These are phyloP conservation scores for Styphnolobium japonicum DNA, from an alignment of 306 rosid genomes.

Conservation along the genomic window DNA sequence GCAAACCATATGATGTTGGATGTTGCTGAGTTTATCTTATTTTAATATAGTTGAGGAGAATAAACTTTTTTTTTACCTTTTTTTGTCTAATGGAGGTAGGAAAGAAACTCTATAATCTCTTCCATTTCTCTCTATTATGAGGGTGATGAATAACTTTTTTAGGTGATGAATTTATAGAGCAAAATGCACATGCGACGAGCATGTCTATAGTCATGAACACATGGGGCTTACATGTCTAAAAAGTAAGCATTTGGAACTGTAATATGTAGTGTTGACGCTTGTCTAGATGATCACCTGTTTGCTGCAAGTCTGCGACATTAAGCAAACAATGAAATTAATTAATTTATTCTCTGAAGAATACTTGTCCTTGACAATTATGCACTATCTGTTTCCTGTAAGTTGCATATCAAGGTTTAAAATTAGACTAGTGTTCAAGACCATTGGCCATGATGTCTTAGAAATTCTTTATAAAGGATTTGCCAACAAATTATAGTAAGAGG, in stretches of 20 bases:
- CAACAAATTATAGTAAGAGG: not conserved
- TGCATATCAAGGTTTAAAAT: not conserved
- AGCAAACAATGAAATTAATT: not conserved
- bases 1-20: constrained; percentile 6
- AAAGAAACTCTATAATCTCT: not conserved
- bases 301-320: not conserved
- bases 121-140: not conserved
- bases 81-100: not conserved
- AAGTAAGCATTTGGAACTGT: not conserved
- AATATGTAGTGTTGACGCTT: not conserved
- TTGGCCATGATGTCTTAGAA: not conserved
- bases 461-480: not conserved
- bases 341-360: not conserved
- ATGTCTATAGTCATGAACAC: not conserved
- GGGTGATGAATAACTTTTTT: not conserved
- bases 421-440: not conserved
- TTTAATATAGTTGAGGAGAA: not conserved
- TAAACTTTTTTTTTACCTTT: not conserved
- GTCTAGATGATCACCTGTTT: not conserved
- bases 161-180: not conserved
- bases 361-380: not conserved
- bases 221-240: not conserved
- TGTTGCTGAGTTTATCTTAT: not conserved
- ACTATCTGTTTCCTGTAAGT: not conserved
- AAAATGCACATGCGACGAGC: not conserved